These are phyloP conservation scores for Phytophthora kernoviae DNA, from an alignment of 352 stramenopile genomes.

Conservation along the genomic window DNA sequence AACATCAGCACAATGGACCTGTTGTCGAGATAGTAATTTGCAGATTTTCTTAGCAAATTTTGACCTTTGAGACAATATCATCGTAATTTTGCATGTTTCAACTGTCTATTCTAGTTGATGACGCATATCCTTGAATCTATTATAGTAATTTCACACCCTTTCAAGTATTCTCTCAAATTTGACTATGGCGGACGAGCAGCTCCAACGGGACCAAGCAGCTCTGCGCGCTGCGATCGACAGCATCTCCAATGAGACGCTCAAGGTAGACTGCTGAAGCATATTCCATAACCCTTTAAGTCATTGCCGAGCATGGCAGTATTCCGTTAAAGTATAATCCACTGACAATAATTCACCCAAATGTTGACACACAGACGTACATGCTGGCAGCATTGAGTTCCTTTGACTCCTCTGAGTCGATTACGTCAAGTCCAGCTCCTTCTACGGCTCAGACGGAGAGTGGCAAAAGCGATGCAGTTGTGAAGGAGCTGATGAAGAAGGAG, in stretches of 20 bases:
- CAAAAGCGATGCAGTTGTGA: conserved; percentile 49
- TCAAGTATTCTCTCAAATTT: neutral
- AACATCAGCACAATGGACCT: neutral
- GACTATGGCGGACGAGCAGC: conserved; percentile 37
- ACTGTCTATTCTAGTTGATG: neutral
- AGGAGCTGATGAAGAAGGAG: conserved; percentile 45
- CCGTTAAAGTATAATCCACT: conserved; percentile 12
- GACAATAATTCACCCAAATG: conserved; percentile 10
- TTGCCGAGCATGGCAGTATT: no score
- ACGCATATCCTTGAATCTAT: neutral
- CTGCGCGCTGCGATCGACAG: conserved; percentile 43
- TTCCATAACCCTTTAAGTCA: no score
- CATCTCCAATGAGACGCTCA: conserved; percentile 36
- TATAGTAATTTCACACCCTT: neutral
- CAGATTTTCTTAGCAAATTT: no score
- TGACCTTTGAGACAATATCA: no score
- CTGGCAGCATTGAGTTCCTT: conserved; percentile 61
- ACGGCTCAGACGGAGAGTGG: conserved; percentile 24
- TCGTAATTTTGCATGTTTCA: neutral
- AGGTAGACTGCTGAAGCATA: conserved; percentile 21
- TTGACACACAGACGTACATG: conserved; percentile 66
- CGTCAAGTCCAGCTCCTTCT: neutral
- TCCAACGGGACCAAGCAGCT: conserved; percentile 39
- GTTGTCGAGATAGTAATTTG: no score
- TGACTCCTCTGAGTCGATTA: conserved; percentile 11